Evolutionary conservation across 1,139 yeast species (phyloP).

Genomic region (Taphrina confusa): DNA sequence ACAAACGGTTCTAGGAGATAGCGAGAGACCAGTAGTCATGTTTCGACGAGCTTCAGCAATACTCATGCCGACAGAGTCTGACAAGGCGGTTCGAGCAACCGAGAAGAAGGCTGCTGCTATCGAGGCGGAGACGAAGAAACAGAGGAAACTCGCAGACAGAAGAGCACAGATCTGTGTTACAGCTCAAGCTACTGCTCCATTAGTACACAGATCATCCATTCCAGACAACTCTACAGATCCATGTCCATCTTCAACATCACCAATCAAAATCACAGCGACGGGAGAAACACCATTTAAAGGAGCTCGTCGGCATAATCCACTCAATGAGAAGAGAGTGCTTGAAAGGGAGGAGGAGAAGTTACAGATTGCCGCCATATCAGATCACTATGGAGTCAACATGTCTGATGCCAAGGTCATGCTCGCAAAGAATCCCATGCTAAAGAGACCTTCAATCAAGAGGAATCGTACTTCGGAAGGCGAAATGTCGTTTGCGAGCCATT

Average conservation of each 20-base stretch:
- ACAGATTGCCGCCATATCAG: slow-evolving; percentile 3
- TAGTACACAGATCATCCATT: background rate
- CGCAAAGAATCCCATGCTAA: slow-evolving; percentile 11
- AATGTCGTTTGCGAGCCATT: background rate
- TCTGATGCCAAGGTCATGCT: slow-evolving; percentile 16
- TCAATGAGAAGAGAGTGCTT: slow-evolving; percentile 1
- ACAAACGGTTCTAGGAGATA: no score
- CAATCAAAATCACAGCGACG: background rate
- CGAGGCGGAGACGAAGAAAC: slow-evolving; percentile 10
- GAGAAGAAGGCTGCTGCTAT: slow-evolving; percentile 11
- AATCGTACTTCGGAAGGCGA: slow-evolving; percentile 14
- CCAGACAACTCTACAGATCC: background rate
- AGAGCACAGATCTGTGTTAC: slow-evolving; percentile 2
- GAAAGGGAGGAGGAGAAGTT: slow-evolving; percentile 3
- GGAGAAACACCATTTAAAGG: slow-evolving; percentile 22
- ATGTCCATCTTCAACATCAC: background rate
- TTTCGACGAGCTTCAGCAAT: slow-evolving; percentile 20
- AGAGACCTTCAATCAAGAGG: background rate
- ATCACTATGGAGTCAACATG: slow-evolving; percentile 1
- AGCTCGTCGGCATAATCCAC: background rate
- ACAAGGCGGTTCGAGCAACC: slow-evolving; percentile 6
- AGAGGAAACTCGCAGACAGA: slow-evolving; percentile 5
- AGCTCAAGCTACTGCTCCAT: background rate
- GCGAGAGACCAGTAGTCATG: background rate
- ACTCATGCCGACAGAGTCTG: slow-evolving; percentile 12